These are phyloP conservation scores for Curvularia sp. DNA, from an alignment of 2,329 filamentous ascomycete species.

Conservation along the genomic window DNA sequence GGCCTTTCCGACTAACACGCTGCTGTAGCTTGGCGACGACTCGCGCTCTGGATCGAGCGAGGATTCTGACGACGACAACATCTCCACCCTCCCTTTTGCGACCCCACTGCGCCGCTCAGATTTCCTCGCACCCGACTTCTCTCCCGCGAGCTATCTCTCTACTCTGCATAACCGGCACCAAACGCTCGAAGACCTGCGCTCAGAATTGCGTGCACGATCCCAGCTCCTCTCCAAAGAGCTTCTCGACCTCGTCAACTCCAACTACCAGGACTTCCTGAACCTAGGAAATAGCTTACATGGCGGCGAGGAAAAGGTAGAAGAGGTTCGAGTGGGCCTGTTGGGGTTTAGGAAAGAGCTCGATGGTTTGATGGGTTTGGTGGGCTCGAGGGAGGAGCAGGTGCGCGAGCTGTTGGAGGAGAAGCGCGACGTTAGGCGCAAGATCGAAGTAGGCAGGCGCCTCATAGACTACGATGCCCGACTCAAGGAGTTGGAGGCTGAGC, in stretches of 20 bases:
- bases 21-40: slow-evolving; percentile 19
- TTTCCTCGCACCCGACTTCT: slow-evolving; percentile 78
- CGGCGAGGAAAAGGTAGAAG: slow-evolving; percentile 90
- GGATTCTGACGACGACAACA: slow-evolving; percentile 62
- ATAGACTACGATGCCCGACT: slow-evolving; percentile 72
- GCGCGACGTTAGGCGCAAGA: slow-evolving; percentile 69
- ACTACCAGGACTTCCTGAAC: slow-evolving; percentile 89
- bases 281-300: slow-evolving; percentile 82
- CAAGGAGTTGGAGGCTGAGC: slow-evolving; percentile 66
- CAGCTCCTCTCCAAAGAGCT: slow-evolving; percentile 83
- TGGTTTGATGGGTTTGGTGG: slow-evolving; percentile 71
- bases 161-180: slow-evolving; percentile 87
- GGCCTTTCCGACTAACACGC: slow-evolving; percentile 1
- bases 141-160: slow-evolving; percentile 81
- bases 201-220: slow-evolving; percentile 82
- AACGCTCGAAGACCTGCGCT: slow-evolving; percentile 89
- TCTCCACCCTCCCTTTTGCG: slow-evolving; percentile 80
- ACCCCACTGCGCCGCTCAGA: slow-evolving; percentile 80
- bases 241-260: slow-evolving; percentile 91
- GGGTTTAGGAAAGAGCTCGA: slow-evolving; percentile 85
- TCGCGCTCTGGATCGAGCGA: slow-evolving; percentile 18
- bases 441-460: slow-evolving; percentile 68
- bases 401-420: slow-evolving; percentile 70
- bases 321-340: slow-evolving; percentile 83
- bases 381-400: slow-evolving; percentile 68